Evolutionary conservation across 176 grass and related monocot species (phyloP), one percentile per base, ranked within the genome.

Genomic region (Pontederia crassipes): DNA sequence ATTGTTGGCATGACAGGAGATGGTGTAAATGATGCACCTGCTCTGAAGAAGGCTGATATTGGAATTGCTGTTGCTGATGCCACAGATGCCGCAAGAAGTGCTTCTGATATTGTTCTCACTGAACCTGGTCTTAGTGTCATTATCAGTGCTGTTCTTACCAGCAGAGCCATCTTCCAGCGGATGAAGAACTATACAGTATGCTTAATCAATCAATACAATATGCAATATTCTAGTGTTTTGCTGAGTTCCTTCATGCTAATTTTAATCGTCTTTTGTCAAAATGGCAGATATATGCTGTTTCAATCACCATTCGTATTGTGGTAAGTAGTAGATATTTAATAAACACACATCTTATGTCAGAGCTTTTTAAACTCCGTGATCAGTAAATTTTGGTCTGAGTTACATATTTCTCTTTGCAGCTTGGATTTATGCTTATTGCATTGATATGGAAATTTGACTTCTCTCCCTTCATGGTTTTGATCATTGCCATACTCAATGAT

Each of bases 401-500:
- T 47, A 48, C 29, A 57, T 17, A 4, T 59, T 56, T 27, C 45
- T 27, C 20, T 60, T 32, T 57, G 74, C 75, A 87, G 75, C 75
- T 86, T 51, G 84, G 75, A 49, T 86, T 86, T 63, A 71, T 86
- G 84, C 69, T 88, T 29, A 72, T 72, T 72, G 69, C 57, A 4
- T 27, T 72, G 47, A 72, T 72, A 18, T 72, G 69, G 69, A 72
- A 72, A 45, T 72, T 72, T 40, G 69, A 72, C 57, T 72, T 72
- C 80, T 88, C 32, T 61, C 85, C 24, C 62, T 82, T 88, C 59
- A 88, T 88, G 85, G 77, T 88, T 55, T 65, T 88, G 51, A 80
- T 88, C 61, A 80, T 88, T 29, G 77, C 85, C 72, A 83, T 88
- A 52, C 80, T 88, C 1, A 88, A 88, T 74, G 76, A 88, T 11